A percentile compares a stretch with the other conserved stretches of the same genome.
Conservation (phyloP, 2,329 filamentous ascomycete species). For the Byssothecium circinans region DNA sequence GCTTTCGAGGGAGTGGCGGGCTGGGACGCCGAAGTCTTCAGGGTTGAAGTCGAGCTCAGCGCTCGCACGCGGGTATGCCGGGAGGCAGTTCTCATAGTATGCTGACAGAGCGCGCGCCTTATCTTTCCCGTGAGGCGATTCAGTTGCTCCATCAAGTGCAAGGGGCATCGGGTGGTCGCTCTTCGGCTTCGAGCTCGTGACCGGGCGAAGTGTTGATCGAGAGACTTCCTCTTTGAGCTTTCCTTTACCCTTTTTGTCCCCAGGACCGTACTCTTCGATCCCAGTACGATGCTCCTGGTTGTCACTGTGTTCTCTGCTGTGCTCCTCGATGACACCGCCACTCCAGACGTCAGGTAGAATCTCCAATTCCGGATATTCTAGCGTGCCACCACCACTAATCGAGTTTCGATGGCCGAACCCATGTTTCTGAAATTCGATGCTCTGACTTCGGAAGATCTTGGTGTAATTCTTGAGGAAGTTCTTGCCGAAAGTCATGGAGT, state of each 20-base stretch:
- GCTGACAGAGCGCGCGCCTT: constrained; percentile 37
- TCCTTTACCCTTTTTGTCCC: constrained; percentile 11
- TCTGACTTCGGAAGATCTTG: constrained; percentile 47
- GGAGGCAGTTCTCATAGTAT: constrained; percentile 40
- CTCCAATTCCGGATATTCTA: constrained; percentile 53
- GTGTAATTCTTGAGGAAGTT: constrained; percentile 49
- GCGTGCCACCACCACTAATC: constrained; percentile 45
- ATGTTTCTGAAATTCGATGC: constrained; percentile 40
- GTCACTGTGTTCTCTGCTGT: constrained; percentile 1
- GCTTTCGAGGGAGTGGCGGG: constrained; percentile 24
- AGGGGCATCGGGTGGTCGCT: not conserved
- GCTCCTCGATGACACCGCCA: constrained; percentile 12
- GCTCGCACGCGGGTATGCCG: constrained; percentile 29
- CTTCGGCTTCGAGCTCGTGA: constrained; percentile 16
- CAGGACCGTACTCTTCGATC: constrained; percentile 4
- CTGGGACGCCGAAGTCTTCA: constrained; percentile 17
- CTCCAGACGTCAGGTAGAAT: constrained; percentile 45
- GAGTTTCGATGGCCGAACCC: constrained; percentile 50
- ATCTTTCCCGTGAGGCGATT: constrained; percentile 16
- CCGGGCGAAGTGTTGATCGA: constrained; percentile 28
- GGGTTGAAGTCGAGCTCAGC: constrained; percentile 15
- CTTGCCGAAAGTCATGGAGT: constrained; percentile 47
- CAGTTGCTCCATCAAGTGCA: constrained; percentile 15
- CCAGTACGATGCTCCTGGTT: not conserved
- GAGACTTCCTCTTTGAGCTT: constrained; percentile 23